Conservation (phyloP, 345 rosid genomes). For the Salix exigua region DNA sequence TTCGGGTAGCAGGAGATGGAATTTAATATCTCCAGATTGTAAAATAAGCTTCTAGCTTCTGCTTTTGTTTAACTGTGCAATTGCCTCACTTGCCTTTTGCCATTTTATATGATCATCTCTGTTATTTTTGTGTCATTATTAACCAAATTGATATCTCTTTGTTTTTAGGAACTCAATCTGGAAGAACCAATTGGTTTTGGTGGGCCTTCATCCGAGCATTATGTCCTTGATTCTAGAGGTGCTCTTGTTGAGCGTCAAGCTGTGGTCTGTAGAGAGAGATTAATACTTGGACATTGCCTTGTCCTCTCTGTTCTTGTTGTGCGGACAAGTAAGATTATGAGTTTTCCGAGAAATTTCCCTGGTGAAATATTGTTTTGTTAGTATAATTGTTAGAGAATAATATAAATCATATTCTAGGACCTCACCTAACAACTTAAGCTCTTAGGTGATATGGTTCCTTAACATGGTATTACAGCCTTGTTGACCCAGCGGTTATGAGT, state of each 20-base stretch:
- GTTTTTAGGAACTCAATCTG: constrained; percentile 73
- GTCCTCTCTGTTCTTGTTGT: constrained; percentile 78
- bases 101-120: neutral
- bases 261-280: constrained; percentile 82
- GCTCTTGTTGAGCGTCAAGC: constrained; percentile 80
- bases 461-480: too few relatives aligned
- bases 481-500: too few relatives aligned
- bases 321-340: constrained; percentile 59
- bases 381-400: too few relatives aligned
- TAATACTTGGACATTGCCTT: constrained; percentile 85
- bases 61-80: neutral
- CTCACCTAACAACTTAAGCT: too few relatives aligned
- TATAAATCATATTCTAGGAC: too few relatives aligned
- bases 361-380: neutral
- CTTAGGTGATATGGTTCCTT: too few relatives aligned
- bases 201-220: constrained; percentile 72
- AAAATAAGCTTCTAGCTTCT: neutral
- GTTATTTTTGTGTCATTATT: neutral
- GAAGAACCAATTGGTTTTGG: constrained; percentile 95
- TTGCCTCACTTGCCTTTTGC: neutral
- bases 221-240: constrained; percentile 84
- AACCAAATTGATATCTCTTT: constrained; percentile 14
- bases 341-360: neutral
- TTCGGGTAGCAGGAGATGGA: neutral
- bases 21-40: too few relatives aligned